Evolutionary conservation across 2,329 filamentous ascomycete species (phyloP).

Genomic region (Aphanoascus verrucosus): DNA sequence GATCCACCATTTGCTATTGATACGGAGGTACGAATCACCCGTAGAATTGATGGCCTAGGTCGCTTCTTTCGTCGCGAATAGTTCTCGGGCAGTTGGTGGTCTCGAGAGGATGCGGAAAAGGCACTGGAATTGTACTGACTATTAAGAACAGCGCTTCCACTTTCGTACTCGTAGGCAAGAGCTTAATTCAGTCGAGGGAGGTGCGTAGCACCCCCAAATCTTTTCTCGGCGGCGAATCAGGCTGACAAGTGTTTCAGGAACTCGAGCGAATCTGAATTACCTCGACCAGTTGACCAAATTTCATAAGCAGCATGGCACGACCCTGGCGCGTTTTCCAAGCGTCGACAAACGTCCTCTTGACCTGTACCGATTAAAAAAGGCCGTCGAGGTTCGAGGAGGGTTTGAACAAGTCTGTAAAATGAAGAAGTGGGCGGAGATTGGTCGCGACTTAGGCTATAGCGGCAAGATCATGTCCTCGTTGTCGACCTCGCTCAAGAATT

Average conservation of each 20-base stretch:
- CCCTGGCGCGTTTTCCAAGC: conserved; percentile 84
- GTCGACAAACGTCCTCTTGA: conserved; percentile 97
- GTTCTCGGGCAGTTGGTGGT: background rate
- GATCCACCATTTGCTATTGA: conserved; percentile 93
- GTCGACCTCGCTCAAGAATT: conserved; percentile 95
- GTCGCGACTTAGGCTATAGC: conserved; percentile 89
- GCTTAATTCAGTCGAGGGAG: conserved; percentile 95
- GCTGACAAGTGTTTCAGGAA: conserved; percentile 51
- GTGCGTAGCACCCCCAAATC: conserved; percentile 40
- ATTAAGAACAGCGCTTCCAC: conserved; percentile 65
- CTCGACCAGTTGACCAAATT: conserved; percentile 91
- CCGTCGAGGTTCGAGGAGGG: conserved; percentile 84
- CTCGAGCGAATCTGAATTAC: conserved; percentile 89
- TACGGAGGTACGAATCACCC: conserved; percentile 62
- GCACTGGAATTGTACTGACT: background rate
- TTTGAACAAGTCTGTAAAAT: conserved; percentile 95
- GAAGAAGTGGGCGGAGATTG: conserved; percentile 99
- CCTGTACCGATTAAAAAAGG: conserved; percentile 90
- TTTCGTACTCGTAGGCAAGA: conserved; percentile 94
- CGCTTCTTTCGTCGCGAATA: background rate
- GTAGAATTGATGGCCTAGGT: background rate
- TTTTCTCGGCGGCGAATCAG: background rate
- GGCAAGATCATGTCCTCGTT: conserved; percentile 99
- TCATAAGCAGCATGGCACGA: conserved; percentile 91
- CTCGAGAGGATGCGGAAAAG: background rate